A percentile compares a stretch with the other conserved stretches of the same genome.
Evolutionary conservation across 768 basidiomycete species (phyloP).

Genomic region (Suillus tomentosus): DNA sequence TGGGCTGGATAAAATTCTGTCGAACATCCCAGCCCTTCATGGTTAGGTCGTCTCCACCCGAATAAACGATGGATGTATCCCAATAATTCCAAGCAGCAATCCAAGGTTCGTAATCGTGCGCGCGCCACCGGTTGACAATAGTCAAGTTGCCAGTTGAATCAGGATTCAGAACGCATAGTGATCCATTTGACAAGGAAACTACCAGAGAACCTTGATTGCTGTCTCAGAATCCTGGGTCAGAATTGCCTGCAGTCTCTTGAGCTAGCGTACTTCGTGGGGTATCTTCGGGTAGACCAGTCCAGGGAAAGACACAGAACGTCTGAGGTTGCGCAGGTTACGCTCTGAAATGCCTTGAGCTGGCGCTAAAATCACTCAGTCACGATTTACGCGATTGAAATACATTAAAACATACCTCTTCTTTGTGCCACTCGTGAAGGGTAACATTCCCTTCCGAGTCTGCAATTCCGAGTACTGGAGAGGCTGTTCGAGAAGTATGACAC

Average conservation of each 20-base stretch:
- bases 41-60: conserved; percentile 91
- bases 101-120: conserved; percentile 96
- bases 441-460: conserved; percentile 87
- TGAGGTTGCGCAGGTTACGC: conserved; percentile 49
- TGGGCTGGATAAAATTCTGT: conserved; percentile 56
- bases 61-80: conserved; percentile 78
- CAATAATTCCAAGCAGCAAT: conserved; percentile 89
- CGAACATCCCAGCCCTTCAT: conserved; percentile 92
- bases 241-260: not conserved
- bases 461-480: conserved; percentile 59
- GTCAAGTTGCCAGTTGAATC: conserved; percentile 46
- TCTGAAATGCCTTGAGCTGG: conserved; percentile 40
- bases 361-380: conserved; percentile 35
- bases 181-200: conserved; percentile 83
- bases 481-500: conserved; percentile 54
- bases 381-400: not conserved
- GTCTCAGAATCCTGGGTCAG: conserved; percentile 9
- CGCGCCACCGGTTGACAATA: conserved; percentile 69
- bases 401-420: conserved; percentile 41
- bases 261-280: conserved; percentile 44
- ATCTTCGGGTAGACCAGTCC: conserved; percentile 85
- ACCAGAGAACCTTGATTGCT: conserved; percentile 63
- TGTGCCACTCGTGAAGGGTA: conserved; percentile 59
- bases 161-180: conserved; percentile 59
- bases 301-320: conserved; percentile 83